These are phyloP conservation scores for Penicillium sp. DNA, from an alignment of 2,329 filamentous ascomycete species.

Conservation along the genomic window DNA sequence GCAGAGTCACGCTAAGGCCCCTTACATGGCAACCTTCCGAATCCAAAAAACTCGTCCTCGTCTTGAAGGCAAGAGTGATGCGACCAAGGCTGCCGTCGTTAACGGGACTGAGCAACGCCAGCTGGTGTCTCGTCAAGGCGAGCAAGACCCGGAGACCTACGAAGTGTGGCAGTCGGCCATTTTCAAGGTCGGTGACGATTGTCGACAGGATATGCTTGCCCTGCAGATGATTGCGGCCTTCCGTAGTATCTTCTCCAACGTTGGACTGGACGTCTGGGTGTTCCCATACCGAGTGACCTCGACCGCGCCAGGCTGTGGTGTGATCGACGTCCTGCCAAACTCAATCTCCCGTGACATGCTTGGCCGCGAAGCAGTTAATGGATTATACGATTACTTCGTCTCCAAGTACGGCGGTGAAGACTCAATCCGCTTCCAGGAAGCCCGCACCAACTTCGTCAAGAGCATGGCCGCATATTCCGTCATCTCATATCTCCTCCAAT, in stretches of 20 bases:
- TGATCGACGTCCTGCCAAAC: slow-evolving; percentile 97
- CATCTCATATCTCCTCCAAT: slow-evolving; percentile 94
- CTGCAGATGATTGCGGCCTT: slow-evolving; percentile 98
- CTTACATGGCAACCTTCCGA: slow-evolving; percentile 98
- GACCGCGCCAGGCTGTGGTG: slow-evolving; percentile 93
- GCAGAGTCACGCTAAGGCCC: slow-evolving; percentile 96
- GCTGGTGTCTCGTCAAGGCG: slow-evolving; percentile 22
- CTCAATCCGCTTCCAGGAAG: slow-evolving; percentile 90
- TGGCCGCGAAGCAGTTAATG: slow-evolving; percentile 95
- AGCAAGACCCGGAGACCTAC: slow-evolving; percentile 60
- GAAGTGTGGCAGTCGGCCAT: slow-evolving; percentile 99
- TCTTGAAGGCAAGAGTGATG: slow-evolving; percentile 32
- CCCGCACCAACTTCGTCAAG: slow-evolving; percentile 96
- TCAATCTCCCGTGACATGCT: slow-evolving; percentile 99
- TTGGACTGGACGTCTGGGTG: slow-evolving; percentile 94
- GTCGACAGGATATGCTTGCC: slow-evolving; percentile 92
- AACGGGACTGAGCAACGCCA: slow-evolving; percentile 36
- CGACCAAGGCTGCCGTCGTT: slow-evolving; percentile 29
- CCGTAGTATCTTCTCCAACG: slow-evolving; percentile 91
- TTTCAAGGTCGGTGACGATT: slow-evolving; percentile 99
- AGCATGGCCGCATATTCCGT: slow-evolving; percentile 98
- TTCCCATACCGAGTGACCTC: slow-evolving; percentile 97
- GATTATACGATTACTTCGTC: slow-evolving; percentile 96
- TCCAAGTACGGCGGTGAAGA: slow-evolving; percentile 97
- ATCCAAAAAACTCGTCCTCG: slow-evolving; percentile 73